These are phyloP conservation scores for Penicillium sp. DNA, from an alignment of 2,329 filamentous ascomycete genomes.

Conservation along the genomic window DNA sequence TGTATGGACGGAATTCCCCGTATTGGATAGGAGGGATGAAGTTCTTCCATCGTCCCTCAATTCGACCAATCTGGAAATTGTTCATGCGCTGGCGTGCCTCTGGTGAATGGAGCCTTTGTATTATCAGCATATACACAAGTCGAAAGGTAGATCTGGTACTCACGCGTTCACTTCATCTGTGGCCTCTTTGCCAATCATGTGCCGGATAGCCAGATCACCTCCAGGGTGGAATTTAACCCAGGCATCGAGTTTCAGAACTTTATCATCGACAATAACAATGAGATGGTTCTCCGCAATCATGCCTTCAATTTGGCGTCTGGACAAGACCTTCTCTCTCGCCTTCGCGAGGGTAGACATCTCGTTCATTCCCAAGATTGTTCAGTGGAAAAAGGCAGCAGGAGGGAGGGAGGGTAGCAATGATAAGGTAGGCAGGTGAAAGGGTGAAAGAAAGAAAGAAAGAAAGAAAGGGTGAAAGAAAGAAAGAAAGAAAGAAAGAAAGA, in stretches of 20 bases:
- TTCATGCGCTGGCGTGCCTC: conserved; percentile 73
- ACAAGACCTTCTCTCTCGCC: conserved; percentile 19
- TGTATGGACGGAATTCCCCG: conserved; percentile 64
- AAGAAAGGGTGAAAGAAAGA: too few relatives aligned
- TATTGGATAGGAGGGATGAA: conserved; percentile 89
- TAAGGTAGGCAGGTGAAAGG: not conserved
- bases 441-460: too few relatives aligned
- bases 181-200: conserved; percentile 90
- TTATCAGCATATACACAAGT: conserved; percentile 11
- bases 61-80: conserved; percentile 75
- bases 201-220: conserved; percentile 80
- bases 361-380: not conserved
- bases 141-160: conserved; percentile 32
- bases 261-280: conserved; percentile 76
- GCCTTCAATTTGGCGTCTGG: conserved; percentile 62
- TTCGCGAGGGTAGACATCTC: not conserved
- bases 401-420: too few relatives aligned
- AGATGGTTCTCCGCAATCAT: conserved; percentile 76
- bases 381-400: not conserved
- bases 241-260: conserved; percentile 79
- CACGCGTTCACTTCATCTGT: conserved; percentile 90
- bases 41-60: conserved; percentile 79
- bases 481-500: too few relatives aligned
- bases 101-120: conserved; percentile 71
- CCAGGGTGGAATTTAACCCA: conserved; percentile 91